These are phyloP conservation scores for Boletus sp. DNA, from an alignment of 768 basidiomycete genomes.

Conservation along the genomic window DNA sequence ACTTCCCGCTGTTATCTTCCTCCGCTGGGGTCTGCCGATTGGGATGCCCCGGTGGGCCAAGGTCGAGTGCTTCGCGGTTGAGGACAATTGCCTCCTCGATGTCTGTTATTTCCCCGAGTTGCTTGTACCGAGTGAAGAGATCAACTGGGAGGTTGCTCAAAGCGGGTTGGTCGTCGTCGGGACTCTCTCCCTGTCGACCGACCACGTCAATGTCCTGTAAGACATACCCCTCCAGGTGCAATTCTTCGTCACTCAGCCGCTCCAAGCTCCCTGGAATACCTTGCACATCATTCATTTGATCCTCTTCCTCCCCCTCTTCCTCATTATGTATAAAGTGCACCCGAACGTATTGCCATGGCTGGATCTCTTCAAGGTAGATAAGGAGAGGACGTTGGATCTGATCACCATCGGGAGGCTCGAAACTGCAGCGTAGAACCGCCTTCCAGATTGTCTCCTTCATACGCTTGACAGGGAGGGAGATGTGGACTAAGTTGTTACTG, in stretches of 20 bases:
- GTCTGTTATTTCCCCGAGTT: too few species aligned
- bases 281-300: not conserved
- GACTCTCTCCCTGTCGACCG: not conserved
- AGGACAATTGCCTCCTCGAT: too few species aligned
- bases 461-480: slow-evolving; percentile 19
- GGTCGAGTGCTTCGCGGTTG: too few species aligned
- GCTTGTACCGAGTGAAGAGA: too few species aligned
- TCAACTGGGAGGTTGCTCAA: too few species aligned
- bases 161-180: not conserved
- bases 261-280: slow-evolving; percentile 23
- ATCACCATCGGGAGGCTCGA: slow-evolving; percentile 10
- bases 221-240: slow-evolving; percentile 7
- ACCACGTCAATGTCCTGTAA: slow-evolving; percentile 14
- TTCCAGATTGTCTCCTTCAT: slow-evolving; percentile 15
- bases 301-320: not conserved
- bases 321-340: slow-evolving; percentile 6
- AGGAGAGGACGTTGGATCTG: slow-evolving; percentile 19
- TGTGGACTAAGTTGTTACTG: slow-evolving; percentile 22
- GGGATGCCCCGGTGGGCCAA: too few species aligned
- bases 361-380: slow-evolving; percentile 22
- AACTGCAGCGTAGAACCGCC: slow-evolving; percentile 25
- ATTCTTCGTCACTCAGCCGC: slow-evolving; percentile 11
- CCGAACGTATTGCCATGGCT: slow-evolving; percentile 12
- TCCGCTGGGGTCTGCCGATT: too few species aligned
- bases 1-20: too few species aligned